A percentile compares a stretch with the other conserved stretches of the same genome.
These are phyloP conservation scores for Xylariaceae sp. DNA, from an alignment of 2,329 filamentous ascomycete species.

Conservation along the genomic window DNA sequence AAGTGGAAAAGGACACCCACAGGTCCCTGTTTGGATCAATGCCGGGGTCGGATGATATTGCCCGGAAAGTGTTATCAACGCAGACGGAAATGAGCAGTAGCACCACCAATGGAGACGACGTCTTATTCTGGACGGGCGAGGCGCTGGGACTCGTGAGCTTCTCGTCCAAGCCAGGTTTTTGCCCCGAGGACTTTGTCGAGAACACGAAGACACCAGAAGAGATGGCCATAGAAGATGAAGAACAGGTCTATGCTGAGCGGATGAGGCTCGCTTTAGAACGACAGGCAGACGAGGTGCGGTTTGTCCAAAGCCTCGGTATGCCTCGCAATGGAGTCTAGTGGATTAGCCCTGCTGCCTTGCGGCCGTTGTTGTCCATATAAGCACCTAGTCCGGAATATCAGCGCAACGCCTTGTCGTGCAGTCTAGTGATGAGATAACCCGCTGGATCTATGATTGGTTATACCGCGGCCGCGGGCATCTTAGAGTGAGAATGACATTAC, in stretches of 20 bases:
- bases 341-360: neutral
- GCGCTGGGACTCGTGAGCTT: conserved; percentile 70
- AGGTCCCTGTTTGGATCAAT: conserved; percentile 49
- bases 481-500: too few relatives aligned
- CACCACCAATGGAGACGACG: conserved; percentile 55
- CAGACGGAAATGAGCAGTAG: conserved; percentile 33
- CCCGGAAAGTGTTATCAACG: conserved; percentile 71
- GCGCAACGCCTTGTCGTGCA: too few relatives aligned
- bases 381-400: too few relatives aligned
- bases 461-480: too few relatives aligned
- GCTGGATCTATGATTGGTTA: too few relatives aligned
- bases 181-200: conserved; percentile 49
- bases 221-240: conserved; percentile 49
- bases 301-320: conserved; percentile 61
- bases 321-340: conserved; percentile 25
- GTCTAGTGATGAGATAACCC: too few relatives aligned
- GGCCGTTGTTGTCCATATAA: neutral
- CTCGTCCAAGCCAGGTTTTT: conserved; percentile 48
- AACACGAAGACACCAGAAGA: conserved; percentile 43
- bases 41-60: conserved; percentile 64
- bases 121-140: conserved; percentile 86
- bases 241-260: conserved; percentile 58
- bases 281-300: conserved; percentile 75
- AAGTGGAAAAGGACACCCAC: conserved; percentile 46
- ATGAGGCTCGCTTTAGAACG: conserved; percentile 72